Base-by-base conservation (phyloP, 2,329 filamentous ascomycete genomes). In the Byssothecium circinans region DNA sequence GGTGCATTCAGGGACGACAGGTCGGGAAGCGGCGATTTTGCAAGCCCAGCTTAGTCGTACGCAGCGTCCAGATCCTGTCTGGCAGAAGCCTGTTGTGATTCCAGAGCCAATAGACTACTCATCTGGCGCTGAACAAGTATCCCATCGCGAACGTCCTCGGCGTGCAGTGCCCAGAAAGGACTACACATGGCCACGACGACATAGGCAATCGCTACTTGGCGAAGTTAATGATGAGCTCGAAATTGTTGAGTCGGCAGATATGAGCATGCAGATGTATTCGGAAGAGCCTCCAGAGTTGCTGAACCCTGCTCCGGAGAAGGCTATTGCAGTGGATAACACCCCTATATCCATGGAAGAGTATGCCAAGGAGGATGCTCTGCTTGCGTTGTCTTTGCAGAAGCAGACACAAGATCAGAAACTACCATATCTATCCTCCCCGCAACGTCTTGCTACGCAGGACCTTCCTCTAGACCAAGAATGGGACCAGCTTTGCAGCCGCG, bases 341-440 rank as follows among this genome's bases (percentile, higher is more conserved):
- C 59, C 60, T 1, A 7, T 67, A 8, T 34, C 54, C 1, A 39
- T 64, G 17, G 34, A 61, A 8, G 14, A 22, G n/a, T 62, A 57
- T n/a, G 36, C 60, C 8, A 15, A 43, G 2, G 47, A 61, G 18
- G 57, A 64, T 43, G 62, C 64, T 6, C 37, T 25, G n/a, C 41
- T 66, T 3, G 61, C 52, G 8, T 23, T 66, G 11, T 19, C 25
- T 18, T 25, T 47, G 7, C 38, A 36, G 18, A 23, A 22, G 1
- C 18, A 14, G 3, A 19, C 20, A 11, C 18, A 4, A 8, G 11
- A 22, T 8, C 29, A 49, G n/a, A 47, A 23, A 1, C 34, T 60
- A 8, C 67, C 67, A 4, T 72, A 71, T 43, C 41, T 72, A 1
- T 52, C 52, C 5, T 47, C 22, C 6, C 38, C 45, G n/a, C 53